Conservation (phyloP, 208 protist genomes). For the Trypanosoma avium region DNA sequence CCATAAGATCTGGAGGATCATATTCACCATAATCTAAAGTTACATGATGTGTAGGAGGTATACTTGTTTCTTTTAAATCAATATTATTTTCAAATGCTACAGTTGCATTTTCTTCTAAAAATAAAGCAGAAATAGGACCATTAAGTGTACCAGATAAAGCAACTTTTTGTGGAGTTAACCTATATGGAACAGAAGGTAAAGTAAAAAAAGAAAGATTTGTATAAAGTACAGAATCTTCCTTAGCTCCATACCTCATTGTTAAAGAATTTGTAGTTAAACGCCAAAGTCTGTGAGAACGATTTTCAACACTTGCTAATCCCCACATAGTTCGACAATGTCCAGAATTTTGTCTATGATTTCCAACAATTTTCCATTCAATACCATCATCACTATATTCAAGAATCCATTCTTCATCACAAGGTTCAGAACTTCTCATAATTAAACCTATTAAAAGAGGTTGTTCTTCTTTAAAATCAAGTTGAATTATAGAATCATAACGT, state of each 20-base stretch:
- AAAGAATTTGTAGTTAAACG: conserved; percentile 19
- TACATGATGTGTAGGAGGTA: conserved; percentile 16
- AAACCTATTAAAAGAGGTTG: conserved; percentile 26
- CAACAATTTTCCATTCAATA: conserved; percentile 27
- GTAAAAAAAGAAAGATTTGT: conserved; percentile 26
- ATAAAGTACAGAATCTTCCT: conserved; percentile 22
- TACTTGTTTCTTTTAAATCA: background rate
- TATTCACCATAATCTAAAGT: conserved; percentile 23
- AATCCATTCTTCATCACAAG: conserved; percentile 28
- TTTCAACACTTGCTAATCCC: conserved; percentile 19
- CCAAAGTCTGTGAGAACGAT: conserved; percentile 35
- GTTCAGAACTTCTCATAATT: conserved; percentile 24
- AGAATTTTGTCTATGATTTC: conserved; percentile 28
- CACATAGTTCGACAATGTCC: conserved; percentile 24
- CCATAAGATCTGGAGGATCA: conserved; percentile 26
- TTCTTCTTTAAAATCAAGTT: conserved; percentile 34
- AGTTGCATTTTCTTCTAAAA: conserved; percentile 24
- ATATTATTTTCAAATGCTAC: conserved; percentile 27
- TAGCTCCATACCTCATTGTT: background rate
- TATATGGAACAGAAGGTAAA: conserved; percentile 10
- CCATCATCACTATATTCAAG: conserved; percentile 50
- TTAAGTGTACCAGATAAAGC: conserved; percentile 30
- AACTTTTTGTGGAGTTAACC: conserved; percentile 13
- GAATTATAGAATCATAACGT: conserved; percentile 20
- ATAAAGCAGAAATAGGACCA: conserved; percentile 19